A percentile compares a stretch with the other conserved stretches of the same genome.
phyloP scores from a whole-genome alignment of 441 rosid genomes.

The Rhodomyrtus psidioides region DNA sequence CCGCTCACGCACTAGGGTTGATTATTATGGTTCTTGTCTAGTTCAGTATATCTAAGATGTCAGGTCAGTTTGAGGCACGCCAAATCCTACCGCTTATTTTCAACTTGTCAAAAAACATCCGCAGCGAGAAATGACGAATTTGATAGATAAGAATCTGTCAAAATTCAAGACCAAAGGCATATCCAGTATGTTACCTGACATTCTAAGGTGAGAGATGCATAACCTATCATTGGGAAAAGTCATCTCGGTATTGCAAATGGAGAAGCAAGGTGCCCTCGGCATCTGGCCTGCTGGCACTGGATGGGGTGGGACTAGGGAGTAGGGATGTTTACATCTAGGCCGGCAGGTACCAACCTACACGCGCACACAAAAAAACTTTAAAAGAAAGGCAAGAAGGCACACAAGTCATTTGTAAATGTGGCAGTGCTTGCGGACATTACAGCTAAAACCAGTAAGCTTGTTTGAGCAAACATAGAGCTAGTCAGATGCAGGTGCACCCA shows the following conservation, averaged over 20 bases:
- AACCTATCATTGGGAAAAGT: slow-evolving; percentile 95
- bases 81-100: too few species aligned
- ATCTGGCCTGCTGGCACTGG: background rate
- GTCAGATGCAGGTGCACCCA: too few species aligned
- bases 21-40: background rate
- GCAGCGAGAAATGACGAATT: background rate
- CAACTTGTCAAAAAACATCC: background rate
- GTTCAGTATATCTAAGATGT: background rate
- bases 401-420: slow-evolving; percentile 88
- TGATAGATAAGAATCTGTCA: background rate
- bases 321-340: background rate
- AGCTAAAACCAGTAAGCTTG: slow-evolving; percentile 90
- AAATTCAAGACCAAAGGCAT: background rate
- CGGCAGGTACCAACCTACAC: background rate
- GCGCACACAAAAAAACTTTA: background rate
- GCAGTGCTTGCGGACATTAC: slow-evolving; percentile 98
- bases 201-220: slow-evolving; percentile 75
- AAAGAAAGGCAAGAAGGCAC: slow-evolving; percentile 55
- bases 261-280: slow-evolving; percentile 18
- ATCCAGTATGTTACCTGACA: slow-evolving; percentile 47
- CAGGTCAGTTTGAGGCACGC: too few species aligned
- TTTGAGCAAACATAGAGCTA: too few species aligned
- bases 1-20: background rate
- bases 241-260: slow-evolving; percentile 93
- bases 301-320: background rate